Base-by-base conservation (phyloP, 2,329 filamentous ascomycete genomes). In the Apiospora malaysiana region DNA sequence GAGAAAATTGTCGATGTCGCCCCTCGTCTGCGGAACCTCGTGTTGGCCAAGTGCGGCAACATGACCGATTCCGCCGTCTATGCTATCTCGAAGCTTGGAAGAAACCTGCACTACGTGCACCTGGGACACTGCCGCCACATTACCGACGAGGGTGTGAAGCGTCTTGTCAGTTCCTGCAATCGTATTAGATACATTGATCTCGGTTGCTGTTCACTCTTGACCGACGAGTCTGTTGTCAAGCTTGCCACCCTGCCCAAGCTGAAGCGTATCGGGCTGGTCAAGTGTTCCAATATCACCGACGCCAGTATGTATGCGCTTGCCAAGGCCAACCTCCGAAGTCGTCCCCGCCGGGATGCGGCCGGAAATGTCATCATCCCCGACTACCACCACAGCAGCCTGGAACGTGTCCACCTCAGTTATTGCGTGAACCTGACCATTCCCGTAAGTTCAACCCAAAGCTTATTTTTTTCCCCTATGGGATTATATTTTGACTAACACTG, bases 101-200 rank as follows among this genome's bases (percentile, higher is more conserved):
- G 98, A 85, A 99, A 98, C 77, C 84, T 99, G 70, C 96, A 99
- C 81, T 98, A 97, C 80, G 92, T 99, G 69, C 96, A 99, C 78
- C 87, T 99, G 1, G 96, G 96, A 12, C 96, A 99, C 81, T 99
- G 96, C 81, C 90, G 90, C 40, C 91, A 95, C 66, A 95, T 99
- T 78, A 98, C 95, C 0, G 96, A 99, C 78, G 87, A 91, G 46
- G 95, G 94, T 1, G 94, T 99, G 23, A 93, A 93, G 76, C 91
- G 91, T 70, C 86, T 99, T 43, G 94, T 98, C 49, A 91, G 92
- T 75, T 86, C 86, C 69, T 99, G 96, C 85, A 98, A 95, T 78
- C 90, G 96, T 32, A 98, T 99, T 75, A 90, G 96, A 70, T 99
- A 99, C 80, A 99, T 99, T 74, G 96, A 99, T 79, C 85, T 99